Percentiles rank a stretch among this genome's conserved stretches.
These are phyloP conservation scores for Torulaspora gathmanii DNA, from an alignment of 805 yeast genomes.

Conservation along the genomic window DNA sequence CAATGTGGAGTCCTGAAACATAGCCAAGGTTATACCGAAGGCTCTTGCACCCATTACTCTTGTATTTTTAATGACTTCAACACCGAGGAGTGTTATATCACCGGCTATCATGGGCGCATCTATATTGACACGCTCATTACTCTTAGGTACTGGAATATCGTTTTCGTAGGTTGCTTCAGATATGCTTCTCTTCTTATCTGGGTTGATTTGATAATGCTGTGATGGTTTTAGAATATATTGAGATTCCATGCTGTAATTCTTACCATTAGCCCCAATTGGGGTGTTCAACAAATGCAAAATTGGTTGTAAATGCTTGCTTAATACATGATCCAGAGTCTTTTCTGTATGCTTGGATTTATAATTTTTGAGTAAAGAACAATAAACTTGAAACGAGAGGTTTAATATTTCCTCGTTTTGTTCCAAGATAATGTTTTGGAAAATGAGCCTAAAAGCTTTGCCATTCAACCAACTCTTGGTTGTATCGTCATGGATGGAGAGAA, in stretches of 20 bases:
- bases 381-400: constrained; percentile 57
- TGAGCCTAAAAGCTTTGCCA: constrained; percentile 62
- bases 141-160: constrained; percentile 46
- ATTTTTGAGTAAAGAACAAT: constrained; percentile 50
- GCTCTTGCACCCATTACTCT: constrained; percentile 73
- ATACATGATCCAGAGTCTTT: constrained; percentile 47
- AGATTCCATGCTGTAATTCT: constrained; percentile 78
- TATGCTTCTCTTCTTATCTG: constrained; percentile 33
- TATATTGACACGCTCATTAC: constrained; percentile 68
- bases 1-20: constrained; percentile 41
- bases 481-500: constrained; percentile 54
- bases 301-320: constrained; percentile 55
- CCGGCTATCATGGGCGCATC: constrained; percentile 92
- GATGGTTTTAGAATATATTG: constrained; percentile 75
- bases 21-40: constrained; percentile 60
- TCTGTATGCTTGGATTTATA: constrained; percentile 35
- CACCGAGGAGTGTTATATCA: constrained; percentile 80
- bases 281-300: constrained; percentile 71
- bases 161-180: constrained; percentile 24
- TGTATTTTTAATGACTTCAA: constrained; percentile 66
- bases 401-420: constrained; percentile 82
- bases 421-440: constrained; percentile 81
- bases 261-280: constrained; percentile 91
- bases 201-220: constrained; percentile 33
- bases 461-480: constrained; percentile 67